A percentile compares a stretch with the other conserved stretches of the same genome.
Conservation (phyloP, 2,329 filamentous ascomycete species). For the Fusarium camptoceras region DNA sequence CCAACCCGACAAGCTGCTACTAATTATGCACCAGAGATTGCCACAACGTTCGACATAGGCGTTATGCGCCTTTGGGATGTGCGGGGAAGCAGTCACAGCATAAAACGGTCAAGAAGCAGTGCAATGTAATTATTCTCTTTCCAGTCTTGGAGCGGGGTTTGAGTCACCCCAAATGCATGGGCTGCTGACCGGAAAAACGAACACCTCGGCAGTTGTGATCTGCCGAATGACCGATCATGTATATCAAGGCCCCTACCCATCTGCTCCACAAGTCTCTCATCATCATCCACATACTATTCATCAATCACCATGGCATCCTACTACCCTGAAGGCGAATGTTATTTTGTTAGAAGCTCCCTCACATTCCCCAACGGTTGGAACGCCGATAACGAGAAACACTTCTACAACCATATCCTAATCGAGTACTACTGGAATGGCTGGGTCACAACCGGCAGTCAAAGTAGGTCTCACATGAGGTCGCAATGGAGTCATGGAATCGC, state of each 20-base stretch:
- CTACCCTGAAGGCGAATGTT: slow-evolving; percentile 30
- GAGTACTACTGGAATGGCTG: slow-evolving; percentile 25
- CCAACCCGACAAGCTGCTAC: background rate
- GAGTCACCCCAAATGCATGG: background rate
- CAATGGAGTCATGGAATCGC: background rate
- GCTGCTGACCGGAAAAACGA: background rate
- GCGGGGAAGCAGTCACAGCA: background rate
- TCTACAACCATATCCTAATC: background rate
- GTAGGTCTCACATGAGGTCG: background rate
- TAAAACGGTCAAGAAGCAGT: background rate
- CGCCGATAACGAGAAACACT: background rate
- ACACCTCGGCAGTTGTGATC: background rate
- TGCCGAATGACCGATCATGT: background rate
- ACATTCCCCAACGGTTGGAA: background rate
- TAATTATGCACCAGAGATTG: background rate
- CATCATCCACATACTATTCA: no score
- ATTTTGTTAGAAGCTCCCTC: slow-evolving; percentile 6
- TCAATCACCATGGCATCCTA: slow-evolving; percentile 6
- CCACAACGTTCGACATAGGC: background rate
- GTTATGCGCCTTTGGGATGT: background rate
- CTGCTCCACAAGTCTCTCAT: accelerated
- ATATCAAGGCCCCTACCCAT: background rate
- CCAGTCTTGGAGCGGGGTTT: background rate
- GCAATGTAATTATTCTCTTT: accelerated
- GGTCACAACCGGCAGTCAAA: background rate